Percentiles rank a stretch among this genome's conserved stretches.
phyloP scores from a whole-genome alignment of 2,329 filamentous ascomycete genomes.

The Orbilia blumenaviensis region DNA sequence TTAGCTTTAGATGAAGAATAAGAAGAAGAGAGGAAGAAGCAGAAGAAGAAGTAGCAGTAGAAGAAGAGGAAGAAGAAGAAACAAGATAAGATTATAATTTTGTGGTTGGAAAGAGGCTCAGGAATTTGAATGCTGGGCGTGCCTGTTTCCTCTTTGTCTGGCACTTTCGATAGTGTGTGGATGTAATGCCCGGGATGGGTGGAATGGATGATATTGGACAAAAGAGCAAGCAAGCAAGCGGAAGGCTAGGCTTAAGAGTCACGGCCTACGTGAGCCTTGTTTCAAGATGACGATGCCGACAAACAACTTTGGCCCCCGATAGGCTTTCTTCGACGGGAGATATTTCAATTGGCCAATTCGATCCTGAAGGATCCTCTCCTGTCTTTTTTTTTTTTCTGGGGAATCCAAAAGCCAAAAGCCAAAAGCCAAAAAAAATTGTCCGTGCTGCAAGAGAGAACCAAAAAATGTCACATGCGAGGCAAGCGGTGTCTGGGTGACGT shows the following conservation, averaged over 20 bases:
- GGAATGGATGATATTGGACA: slow-evolving; percentile 32
- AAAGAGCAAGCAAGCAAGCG: slow-evolving; percentile 51
- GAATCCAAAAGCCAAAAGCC: too few species aligned
- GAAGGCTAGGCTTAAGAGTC: slow-evolving; percentile 45
- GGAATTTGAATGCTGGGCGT: slow-evolving; percentile 26
- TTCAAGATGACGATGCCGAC: slow-evolving; percentile 51
- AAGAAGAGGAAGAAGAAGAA: too few species aligned
- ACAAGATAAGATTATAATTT: neutral
- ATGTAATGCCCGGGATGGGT: too few species aligned
- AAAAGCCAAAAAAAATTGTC: neutral
- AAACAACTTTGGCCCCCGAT: slow-evolving; percentile 32
- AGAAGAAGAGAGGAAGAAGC: neutral
- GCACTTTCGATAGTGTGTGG: slow-evolving; percentile 44
- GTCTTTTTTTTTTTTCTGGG: neutral
- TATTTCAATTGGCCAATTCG: slow-evolving; percentile 41
- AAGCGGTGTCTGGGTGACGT: slow-evolving; percentile 34
- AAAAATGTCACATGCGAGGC: slow-evolving; percentile 44
- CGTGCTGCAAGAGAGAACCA: neutral
- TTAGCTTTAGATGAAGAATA: neutral
- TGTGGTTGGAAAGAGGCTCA: slow-evolving; percentile 32
- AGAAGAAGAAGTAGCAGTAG: too few species aligned
- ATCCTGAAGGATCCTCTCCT: slow-evolving; percentile 21
- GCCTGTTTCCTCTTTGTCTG: slow-evolving; percentile 32
- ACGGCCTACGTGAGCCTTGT: slow-evolving; percentile 51
- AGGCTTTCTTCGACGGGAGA: slow-evolving; percentile 22